Base-by-base conservation (phyloP, 208 protist species). In the Angomonas desouzai region DNA sequence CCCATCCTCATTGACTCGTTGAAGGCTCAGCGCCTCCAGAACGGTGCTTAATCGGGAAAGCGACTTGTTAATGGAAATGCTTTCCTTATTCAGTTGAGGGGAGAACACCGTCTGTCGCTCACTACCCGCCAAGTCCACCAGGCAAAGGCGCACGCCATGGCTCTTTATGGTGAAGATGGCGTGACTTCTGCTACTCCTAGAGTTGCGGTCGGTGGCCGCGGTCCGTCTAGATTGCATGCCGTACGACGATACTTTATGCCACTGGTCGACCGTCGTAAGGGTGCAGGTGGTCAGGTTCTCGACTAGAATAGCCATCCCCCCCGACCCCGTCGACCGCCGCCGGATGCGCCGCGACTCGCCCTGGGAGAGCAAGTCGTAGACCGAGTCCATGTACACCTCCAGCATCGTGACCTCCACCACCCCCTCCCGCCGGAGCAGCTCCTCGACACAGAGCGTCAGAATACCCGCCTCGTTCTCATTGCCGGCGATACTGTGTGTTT, bases 151-250 rank as follows among this genome's bases (percentile, higher is more conserved):
- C 48, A 96, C 68, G 22, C 83, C 81, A 33, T 55, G 53, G 48
- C 76, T 87, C 23, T 97, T 92, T 38, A 97, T 74, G 20, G 87
- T 96, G 73, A 97, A 94, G 64, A 97, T 73, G 47, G 91, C 81
- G 66, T 98, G 96, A 60, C 92, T 97, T 20, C 96, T 81, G 53
- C 90, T 97, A 57, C 91, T 97, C 13, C 80, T 76, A 4, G 77
- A 61, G 76, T 98, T 98, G 65, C 90, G 87, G 48, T 90, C 77
- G 9, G 95, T 98, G 18, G 89, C 69, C 6, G 89, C 79, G 18
- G 86, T 96, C 16, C 87, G 81, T 7, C 89, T 76, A 11, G 85
- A 88, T 2, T 68, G 64, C 89, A 92, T 89, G 40, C 86, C 85
- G 68, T 83, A 91, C n/a, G 49, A 60, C 1, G 83, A 69, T 30